phyloP scores from a whole-genome alignment of 495 filamentous ascomycete species.

The Penicillium taxi region DNA sequence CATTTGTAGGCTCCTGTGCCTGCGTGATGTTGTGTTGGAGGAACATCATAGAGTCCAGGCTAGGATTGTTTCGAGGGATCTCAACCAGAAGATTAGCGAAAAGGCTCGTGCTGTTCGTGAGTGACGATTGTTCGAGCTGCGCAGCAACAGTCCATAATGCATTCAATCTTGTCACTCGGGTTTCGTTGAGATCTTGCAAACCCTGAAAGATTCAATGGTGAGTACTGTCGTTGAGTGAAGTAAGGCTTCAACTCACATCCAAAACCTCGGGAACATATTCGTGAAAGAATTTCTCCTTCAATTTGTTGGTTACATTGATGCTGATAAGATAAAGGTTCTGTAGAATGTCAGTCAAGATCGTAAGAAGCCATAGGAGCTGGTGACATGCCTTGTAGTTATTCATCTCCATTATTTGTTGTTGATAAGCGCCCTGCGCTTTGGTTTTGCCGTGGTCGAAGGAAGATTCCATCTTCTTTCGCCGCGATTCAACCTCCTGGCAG shows the following conservation, averaged over 20 bases:
- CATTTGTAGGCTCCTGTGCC: slow-evolving; percentile 74
- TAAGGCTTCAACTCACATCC: slow-evolving; percentile 49
- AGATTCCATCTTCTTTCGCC: slow-evolving; percentile 87
- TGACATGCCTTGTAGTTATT: slow-evolving; percentile 72
- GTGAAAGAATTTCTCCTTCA: slow-evolving; percentile 93
- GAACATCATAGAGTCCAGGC: slow-evolving; percentile 95
- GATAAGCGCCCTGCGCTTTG: slow-evolving; percentile 84
- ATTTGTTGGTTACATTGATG: slow-evolving; percentile 92
- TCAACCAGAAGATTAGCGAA: slow-evolving; percentile 65
- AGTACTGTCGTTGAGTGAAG: not conserved
- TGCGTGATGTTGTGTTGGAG: slow-evolving; percentile 76
- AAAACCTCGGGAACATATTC: slow-evolving; percentile 92
- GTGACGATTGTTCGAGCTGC: slow-evolving; percentile 64
- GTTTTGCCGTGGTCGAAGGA: slow-evolving; percentile 72
- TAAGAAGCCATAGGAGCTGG: not conserved
- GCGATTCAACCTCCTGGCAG: slow-evolving; percentile 91
- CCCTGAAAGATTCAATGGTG: slow-evolving; percentile 36
- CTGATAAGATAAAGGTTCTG: slow-evolving; percentile 90
- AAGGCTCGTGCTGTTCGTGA: slow-evolving; percentile 62
- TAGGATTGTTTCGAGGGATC: slow-evolving; percentile 80
- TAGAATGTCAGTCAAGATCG: not conserved
- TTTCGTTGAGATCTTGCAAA: slow-evolving; percentile 85
- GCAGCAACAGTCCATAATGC: slow-evolving; percentile 72
- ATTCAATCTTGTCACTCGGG: slow-evolving; percentile 74
- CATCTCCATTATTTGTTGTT: slow-evolving; percentile 88